A percentile compares a stretch with the other conserved stretches of the same genome.
Evolutionary conservation across 2,329 filamentous ascomycete species (phyloP).

Genomic region (Gnomoniopsis sp.): DNA sequence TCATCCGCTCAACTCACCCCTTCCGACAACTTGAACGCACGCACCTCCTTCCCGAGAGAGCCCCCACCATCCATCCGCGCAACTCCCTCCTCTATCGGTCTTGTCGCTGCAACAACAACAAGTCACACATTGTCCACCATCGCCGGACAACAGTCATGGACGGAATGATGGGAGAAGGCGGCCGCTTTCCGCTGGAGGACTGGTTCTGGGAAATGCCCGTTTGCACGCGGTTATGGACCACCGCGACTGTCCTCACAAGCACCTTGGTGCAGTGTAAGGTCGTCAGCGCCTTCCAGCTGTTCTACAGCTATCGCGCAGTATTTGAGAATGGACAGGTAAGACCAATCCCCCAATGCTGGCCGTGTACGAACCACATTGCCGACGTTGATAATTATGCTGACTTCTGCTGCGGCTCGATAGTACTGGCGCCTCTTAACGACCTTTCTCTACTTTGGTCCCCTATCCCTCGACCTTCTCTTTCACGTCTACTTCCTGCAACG

Average conservation of each 20-base stretch:
- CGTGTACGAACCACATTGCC: background rate
- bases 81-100: background rate
- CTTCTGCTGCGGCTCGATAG: constrained; percentile 41
- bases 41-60: background rate
- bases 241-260: constrained; percentile 82
- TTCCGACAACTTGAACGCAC: background rate
- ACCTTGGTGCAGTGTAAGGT: constrained; percentile 91
- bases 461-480: constrained; percentile 91
- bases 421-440: constrained; percentile 97
- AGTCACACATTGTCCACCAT: background rate
- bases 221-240: constrained; percentile 96
- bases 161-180: constrained; percentile 56
- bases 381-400: background rate
- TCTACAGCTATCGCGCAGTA: constrained; percentile 92
- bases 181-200: constrained; percentile 78
- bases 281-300: constrained; percentile 89
- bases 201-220: constrained; percentile 99
- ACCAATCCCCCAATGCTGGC: background rate
- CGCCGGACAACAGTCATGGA: constrained; percentile 40
- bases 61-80: background rate
- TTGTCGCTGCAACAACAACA: background rate
- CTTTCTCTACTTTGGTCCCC: constrained; percentile 94
- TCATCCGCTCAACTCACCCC: background rate
- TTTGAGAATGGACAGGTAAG: constrained; percentile 87
- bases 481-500: constrained; percentile 98